Base-by-base conservation (phyloP, 2,329 filamentous ascomycete species). In the Cladosporium sp. region DNA sequence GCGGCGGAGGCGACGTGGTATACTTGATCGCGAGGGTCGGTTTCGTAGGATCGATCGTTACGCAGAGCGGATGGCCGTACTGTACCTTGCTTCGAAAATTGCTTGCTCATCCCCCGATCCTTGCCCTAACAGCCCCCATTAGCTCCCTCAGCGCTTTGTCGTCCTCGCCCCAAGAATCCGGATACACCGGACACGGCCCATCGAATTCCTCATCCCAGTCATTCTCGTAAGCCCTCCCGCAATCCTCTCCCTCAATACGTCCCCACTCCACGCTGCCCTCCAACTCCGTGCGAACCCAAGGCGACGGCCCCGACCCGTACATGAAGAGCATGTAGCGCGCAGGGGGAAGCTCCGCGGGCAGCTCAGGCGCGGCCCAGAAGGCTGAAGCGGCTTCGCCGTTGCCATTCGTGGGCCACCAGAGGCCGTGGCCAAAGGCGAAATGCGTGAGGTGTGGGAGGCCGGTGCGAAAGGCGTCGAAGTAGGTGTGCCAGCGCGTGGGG, bases 1-100 rank as follows among this genome's bases (percentile, higher is more conserved):
- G 61, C 77, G 9, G 81, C 82, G 1, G 74, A 77, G 65, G 74
- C 79, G 11, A 81, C 77, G 3, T 84, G 81, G 81, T 85, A 84
- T 62, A 84, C 81, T 14, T 82, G 59, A 56, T 11, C 9, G 31
- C 22, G 22, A 0, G 37, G 37, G 4, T 28, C 22, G 7, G 22
- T 28, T 28, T 7, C 22, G 22, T 28, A 28, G 22, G 22, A 28
- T 28, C 22, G 22, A 28, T 28, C 22, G 22, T 18, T 18, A 18
- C 16, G 16, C 16, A 18, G 16, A 18, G 16, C 22, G 7, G 22
- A 28, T 7, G 22, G 22, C 22, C 22, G 22, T 28, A 7, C 22
- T 28, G 22, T 28, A 5, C 22, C 22, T 28, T 28, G 4, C 22
- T 28, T 28, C 22, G 5, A 28, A 28, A 7, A 28, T 5, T 67